These are phyloP conservation scores for Talaromyces stipitatus DNA, from an alignment of 495 filamentous ascomycete genomes.

Conservation along the genomic window DNA sequence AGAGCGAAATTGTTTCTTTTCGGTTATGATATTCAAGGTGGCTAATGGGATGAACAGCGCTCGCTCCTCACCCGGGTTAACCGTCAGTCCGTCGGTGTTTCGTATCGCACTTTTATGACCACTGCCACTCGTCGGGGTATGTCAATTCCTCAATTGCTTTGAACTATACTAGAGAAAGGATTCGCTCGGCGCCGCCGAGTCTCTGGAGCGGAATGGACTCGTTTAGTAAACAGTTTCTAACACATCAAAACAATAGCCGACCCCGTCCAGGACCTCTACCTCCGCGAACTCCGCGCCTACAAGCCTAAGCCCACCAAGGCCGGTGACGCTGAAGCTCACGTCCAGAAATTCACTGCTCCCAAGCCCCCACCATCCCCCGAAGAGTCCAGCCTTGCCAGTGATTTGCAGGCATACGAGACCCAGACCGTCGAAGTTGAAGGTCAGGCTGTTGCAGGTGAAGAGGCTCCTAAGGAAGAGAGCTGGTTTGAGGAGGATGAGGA, in stretches of 20 bases:
- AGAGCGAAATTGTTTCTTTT: constrained; percentile 12
- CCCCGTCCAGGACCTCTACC: constrained; percentile 93
- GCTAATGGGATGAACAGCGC: constrained; percentile 49
- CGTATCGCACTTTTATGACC: constrained; percentile 74
- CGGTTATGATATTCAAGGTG: constrained; percentile 8
- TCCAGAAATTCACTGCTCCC: constrained; percentile 77
- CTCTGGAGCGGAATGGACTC: background rate
- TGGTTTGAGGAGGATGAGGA: constrained; percentile 62
- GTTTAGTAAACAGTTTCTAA: background rate
- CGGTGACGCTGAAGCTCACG: constrained; percentile 79
- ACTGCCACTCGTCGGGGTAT: constrained; percentile 35
- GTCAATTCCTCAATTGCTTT: constrained; percentile 11
- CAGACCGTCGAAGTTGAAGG: constrained; percentile 94
- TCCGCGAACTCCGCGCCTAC: constrained; percentile 87
- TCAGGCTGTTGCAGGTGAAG: constrained; percentile 51
- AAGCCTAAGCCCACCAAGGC: constrained; percentile 80
- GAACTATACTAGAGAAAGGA: background rate
- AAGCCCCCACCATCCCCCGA: constrained; percentile 79
- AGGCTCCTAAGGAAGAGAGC: constrained; percentile 53
- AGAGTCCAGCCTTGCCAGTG: constrained; percentile 81
- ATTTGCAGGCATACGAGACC: constrained; percentile 86
- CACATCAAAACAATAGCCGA: constrained; percentile 58
- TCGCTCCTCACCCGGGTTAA: constrained; percentile 70
- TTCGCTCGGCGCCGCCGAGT: background rate
- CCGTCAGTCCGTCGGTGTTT: constrained; percentile 56